Conservation (phyloP, 2,329 filamentous ascomycete genomes). For the Pestalotiopsis sp. region DNA sequence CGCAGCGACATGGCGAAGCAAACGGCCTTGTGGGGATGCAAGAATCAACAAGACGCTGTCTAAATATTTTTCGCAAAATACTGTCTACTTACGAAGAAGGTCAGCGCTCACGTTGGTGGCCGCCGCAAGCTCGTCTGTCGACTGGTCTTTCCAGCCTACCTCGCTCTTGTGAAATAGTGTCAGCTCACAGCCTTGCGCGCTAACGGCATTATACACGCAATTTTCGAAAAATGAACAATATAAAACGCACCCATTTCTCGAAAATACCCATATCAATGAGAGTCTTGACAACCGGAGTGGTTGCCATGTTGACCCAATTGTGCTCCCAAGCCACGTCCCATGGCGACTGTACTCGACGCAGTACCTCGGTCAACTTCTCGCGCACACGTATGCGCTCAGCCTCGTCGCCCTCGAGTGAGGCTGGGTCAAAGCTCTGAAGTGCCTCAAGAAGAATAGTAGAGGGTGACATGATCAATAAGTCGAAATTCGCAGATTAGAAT, state of each 20-base stretch:
- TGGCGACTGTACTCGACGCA: not conserved
- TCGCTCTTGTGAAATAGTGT: not conserved
- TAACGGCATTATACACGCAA: not conserved
- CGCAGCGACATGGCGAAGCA: slow-evolving; percentile 38
- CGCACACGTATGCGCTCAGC: not conserved
- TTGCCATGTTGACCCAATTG: not conserved
- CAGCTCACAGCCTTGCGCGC: not conserved
- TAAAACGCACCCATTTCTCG: not conserved
- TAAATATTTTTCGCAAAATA: not conserved
- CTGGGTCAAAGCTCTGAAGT: not conserved
- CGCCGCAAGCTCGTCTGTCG: not conserved
- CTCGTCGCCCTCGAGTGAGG: not conserved
- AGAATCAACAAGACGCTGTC: too few species aligned
- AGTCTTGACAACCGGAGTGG: not conserved
- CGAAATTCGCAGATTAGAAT: not conserved
- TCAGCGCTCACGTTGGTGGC: not conserved
- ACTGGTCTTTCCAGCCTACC: not conserved
- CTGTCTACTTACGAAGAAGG: not conserved
- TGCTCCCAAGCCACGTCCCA: not conserved
- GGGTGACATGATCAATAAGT: not conserved
- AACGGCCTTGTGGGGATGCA: slow-evolving; percentile 26
- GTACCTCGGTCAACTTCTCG: not conserved
- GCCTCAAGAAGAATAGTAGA: not conserved
- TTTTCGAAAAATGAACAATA: not conserved
- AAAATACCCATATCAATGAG: not conserved